Evolutionary conservation across 345 rosid species (phyloP).

Genomic region (Ceriops tagal): DNA sequence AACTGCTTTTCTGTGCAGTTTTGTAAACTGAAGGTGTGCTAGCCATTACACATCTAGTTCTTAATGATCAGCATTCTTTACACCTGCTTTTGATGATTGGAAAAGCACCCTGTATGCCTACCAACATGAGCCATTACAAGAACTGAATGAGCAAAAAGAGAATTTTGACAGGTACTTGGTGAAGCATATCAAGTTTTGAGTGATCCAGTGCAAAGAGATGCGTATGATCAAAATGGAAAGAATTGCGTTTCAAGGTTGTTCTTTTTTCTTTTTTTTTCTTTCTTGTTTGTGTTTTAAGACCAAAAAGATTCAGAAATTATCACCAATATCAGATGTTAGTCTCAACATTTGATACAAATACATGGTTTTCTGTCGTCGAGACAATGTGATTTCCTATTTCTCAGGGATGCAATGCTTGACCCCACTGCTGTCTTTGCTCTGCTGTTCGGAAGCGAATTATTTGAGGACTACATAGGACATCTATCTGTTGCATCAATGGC

Average conservation of each 20-base stretch:
- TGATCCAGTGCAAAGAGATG: constrained; percentile 58
- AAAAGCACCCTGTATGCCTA: too few species aligned
- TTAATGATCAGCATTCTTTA: too few species aligned
- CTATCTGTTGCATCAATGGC: constrained; percentile 86
- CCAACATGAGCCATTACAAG: background rate
- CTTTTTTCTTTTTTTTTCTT: background rate
- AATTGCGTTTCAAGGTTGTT: constrained; percentile 48
- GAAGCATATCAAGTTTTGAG: constrained; percentile 76
- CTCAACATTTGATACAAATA: background rate
- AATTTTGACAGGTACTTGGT: constrained; percentile 49
- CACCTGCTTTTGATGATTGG: too few species aligned
- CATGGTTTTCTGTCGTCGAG: background rate
- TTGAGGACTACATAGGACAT: constrained; percentile 92
- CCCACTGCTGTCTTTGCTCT: constrained; percentile 85
- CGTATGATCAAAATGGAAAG: constrained; percentile 61
- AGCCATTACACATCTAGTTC: too few species aligned
- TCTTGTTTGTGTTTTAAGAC: background rate
- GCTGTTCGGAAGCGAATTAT: constrained; percentile 92
- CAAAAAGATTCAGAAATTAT: background rate
- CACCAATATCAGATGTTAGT: background rate
- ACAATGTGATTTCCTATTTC: constrained; percentile 6
- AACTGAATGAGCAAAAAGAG: background rate
- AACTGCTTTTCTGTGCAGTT: background rate
- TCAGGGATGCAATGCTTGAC: constrained; percentile 80
- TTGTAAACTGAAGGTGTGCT: background rate